Evolutionary conservation across 2,329 filamentous ascomycete species (phyloP).

Genomic region (Coniosporium tulheliwenetii): DNA sequence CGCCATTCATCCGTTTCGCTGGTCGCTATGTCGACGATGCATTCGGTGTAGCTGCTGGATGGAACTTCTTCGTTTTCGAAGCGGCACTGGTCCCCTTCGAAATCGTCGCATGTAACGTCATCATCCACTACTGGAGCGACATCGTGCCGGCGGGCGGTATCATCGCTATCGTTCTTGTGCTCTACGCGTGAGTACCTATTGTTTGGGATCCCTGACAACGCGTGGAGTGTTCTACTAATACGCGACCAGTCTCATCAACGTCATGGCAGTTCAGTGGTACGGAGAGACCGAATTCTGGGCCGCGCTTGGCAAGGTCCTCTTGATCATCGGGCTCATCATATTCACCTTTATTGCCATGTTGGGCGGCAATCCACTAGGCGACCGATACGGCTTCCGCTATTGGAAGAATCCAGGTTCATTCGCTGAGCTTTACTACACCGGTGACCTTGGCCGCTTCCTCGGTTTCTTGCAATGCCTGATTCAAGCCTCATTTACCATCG

Average conservation of each 20-base stretch:
- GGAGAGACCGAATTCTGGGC: slow-evolving; percentile 66
- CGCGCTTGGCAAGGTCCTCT: slow-evolving; percentile 54
- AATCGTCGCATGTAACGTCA: slow-evolving; percentile 39
- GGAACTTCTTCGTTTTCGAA: slow-evolving; percentile 15
- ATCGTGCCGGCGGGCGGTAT: slow-evolving; percentile 38
- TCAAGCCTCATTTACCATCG: slow-evolving; percentile 51
- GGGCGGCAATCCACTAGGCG: slow-evolving; percentile 59
- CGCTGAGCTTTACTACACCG: slow-evolving; percentile 47
- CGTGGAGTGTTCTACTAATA: not conserved
- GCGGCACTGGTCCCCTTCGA: slow-evolving; percentile 13
- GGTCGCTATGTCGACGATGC: slow-evolving; percentile 62
- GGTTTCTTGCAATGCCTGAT: slow-evolving; percentile 67
- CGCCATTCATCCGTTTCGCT: slow-evolving; percentile 64
- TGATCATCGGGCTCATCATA: slow-evolving; percentile 54
- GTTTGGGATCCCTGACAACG: too few relatives aligned
- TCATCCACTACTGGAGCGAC: slow-evolving; percentile 42
- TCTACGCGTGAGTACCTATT: slow-evolving; percentile 35
- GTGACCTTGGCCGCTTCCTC: slow-evolving; percentile 53
- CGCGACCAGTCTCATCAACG: slow-evolving; percentile 38
- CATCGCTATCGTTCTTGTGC: slow-evolving; percentile 42
- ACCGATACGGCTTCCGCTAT: slow-evolving; percentile 58
- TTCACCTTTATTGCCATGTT: slow-evolving; percentile 77
- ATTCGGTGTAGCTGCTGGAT: slow-evolving; percentile 33
- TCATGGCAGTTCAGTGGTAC: slow-evolving; percentile 59
- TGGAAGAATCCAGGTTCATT: slow-evolving; percentile 58